Conservation (phyloP, 345 rosid species). For the Heritiera littoralis region DNA sequence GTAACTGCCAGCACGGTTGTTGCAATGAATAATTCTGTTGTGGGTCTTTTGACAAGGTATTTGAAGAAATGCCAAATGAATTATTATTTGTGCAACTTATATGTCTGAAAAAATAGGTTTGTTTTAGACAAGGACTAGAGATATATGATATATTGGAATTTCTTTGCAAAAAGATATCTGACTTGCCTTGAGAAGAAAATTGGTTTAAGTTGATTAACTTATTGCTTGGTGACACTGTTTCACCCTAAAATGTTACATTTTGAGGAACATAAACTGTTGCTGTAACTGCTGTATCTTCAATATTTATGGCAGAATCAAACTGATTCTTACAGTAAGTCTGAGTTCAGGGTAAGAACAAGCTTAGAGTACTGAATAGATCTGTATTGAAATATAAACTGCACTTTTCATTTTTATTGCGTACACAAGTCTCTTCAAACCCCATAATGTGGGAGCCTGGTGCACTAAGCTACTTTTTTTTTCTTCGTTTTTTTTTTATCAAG, state of each 20-base stretch:
- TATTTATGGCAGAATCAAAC: not conserved
- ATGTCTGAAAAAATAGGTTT: not conserved
- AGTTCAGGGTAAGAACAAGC: not conserved
- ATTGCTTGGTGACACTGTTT: not conserved
- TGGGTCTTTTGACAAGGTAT: not conserved
- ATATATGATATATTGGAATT: not conserved
- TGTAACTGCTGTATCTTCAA: not conserved
- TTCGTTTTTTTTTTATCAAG: not conserved
- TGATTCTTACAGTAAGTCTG: not conserved
- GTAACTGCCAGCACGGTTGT: not conserved
- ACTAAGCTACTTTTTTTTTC: not conserved
- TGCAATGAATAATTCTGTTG: not conserved
- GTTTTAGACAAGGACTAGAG: not conserved
- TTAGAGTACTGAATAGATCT: not conserved
- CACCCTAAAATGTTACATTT: not conserved
- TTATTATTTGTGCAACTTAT: not conserved
- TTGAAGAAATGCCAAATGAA: not conserved
- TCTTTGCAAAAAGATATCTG: not conserved
- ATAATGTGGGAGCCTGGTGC: too few species aligned
- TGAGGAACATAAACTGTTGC: not conserved
- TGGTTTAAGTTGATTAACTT: not conserved
- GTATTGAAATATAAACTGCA: not conserved
- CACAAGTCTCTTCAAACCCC: too few species aligned
- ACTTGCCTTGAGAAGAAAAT: not conserved
- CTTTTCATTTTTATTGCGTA: not conserved